Base-by-base conservation (phyloP, 495 filamentous ascomycete genomes). In the Cudoniella acicularis region DNA sequence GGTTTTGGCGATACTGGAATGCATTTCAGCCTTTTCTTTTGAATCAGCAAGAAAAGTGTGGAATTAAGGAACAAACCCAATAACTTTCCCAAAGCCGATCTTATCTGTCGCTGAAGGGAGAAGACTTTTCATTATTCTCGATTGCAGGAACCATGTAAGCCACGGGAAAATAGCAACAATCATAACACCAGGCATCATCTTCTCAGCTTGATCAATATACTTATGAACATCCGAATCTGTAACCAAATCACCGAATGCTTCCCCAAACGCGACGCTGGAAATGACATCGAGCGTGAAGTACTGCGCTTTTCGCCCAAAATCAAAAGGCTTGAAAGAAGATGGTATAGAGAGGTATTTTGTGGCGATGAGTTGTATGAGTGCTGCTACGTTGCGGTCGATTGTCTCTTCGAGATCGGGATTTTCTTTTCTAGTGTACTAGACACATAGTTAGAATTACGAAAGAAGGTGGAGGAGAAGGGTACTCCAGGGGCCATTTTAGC, bases 231-330 rank as follows among this genome's bases (percentile, higher is more conserved):
- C 82, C 1, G 57, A 56, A 54, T 85, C 78, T n/a, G 54, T 59
- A 4, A 40, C 62, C 10, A 80, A 57, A 67, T 78, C 76, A 48
- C 77, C 71, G 71, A 83, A 76, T 60, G 75, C 59, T 57, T 85
- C 49, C 56, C 87, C 66, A 52, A 77, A 79, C 63, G 85, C 73
- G 6, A 79, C 61, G 36, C 70, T 70, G 8, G 73, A 73, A 40
- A 82, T 77, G 1, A 76, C 61, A 55, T 85, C 82, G 4, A 83
- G 60, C 0, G 80, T 82, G 51, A 83, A 81, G 57, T 66, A 82
- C 43, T 74, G 67, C 1, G 72, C 66, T 18, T n/a, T n/a, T n/a
- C n/a, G n/a, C n/a, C n/a, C n/a, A n/a, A n/a, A n/a, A n/a, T n/a
- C n/a, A n/a, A n/a, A n/a, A n/a, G n/a, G n/a, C n/a, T n/a, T n/a